phyloP scores from a whole-genome alignment of 306 rosid genomes.

The Cicer chorassanicum region DNA sequence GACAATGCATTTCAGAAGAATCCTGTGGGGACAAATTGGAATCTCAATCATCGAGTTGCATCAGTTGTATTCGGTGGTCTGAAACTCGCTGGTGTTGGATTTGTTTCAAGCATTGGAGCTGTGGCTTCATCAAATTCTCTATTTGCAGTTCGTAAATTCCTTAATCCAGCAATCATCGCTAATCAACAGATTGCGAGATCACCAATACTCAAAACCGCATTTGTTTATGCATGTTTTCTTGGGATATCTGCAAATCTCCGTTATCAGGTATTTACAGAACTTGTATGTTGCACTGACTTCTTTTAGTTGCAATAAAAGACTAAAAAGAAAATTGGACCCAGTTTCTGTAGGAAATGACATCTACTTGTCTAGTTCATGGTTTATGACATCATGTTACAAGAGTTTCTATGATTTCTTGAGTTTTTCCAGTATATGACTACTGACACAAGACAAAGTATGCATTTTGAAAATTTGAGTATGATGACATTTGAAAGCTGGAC shows the following conservation, averaged over 20 bases:
- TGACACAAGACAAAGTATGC: not conserved
- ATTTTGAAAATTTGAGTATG: constrained; percentile 17
- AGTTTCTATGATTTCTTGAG: constrained; percentile 22
- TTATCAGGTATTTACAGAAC: constrained; percentile 73
- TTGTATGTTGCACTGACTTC: constrained; percentile 29
- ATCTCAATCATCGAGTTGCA: constrained; percentile 78
- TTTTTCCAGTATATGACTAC: constrained; percentile 24
- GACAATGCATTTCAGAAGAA: constrained; percentile 96
- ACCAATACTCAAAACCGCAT: constrained; percentile 85
- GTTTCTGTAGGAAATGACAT: constrained; percentile 40
- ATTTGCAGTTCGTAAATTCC: constrained; percentile 61
- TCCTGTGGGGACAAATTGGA: constrained; percentile 84
- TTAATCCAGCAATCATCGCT: constrained; percentile 62
- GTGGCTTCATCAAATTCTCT: constrained; percentile 81
- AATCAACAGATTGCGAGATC: constrained; percentile 66
- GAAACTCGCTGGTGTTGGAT: constrained; percentile 88
- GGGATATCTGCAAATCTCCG: constrained; percentile 92
- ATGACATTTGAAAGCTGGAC: constrained; percentile 27
- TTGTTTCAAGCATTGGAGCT: constrained; percentile 88
- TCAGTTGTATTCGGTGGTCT: constrained; percentile 90
- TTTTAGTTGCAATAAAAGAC: constrained; percentile 22
- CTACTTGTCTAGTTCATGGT: constrained; percentile 20
- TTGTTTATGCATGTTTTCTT: constrained; percentile 69
- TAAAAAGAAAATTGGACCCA: constrained; percentile 32
- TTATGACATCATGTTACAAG: not conserved